These are phyloP conservation scores for Betula pendula DNA, from an alignment of 306 rosid genomes.

Conservation along the genomic window DNA sequence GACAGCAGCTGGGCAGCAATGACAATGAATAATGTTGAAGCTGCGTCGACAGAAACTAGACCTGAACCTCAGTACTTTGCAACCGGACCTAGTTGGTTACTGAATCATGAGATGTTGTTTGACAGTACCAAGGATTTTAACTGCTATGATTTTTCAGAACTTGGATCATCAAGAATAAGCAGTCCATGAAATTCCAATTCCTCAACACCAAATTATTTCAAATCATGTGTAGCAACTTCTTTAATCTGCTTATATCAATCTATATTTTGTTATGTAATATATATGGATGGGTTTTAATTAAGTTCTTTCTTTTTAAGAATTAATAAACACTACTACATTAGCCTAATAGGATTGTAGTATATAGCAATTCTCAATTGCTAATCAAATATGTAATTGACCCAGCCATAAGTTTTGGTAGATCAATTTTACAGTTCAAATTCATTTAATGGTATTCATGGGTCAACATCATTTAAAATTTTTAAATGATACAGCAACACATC, in stretches of 20 bases:
- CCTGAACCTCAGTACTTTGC: too few relatives aligned
- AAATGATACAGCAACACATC: too few relatives aligned
- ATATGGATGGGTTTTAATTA: neutral
- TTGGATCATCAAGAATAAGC: neutral
- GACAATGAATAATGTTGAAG: neutral
- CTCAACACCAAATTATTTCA: neutral
- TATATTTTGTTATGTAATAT: neutral
- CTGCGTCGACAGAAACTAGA: neutral
- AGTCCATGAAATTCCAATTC: neutral
- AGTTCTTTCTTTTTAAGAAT: neutral
- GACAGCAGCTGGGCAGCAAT: neutral
- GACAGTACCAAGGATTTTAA: neutral
- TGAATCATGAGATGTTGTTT: conserved; percentile 10
- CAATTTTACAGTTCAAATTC: too few relatives aligned
- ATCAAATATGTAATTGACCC: too few relatives aligned
- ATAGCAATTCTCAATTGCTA: too few relatives aligned
- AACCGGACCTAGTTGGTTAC: too few relatives aligned
- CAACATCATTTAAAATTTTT: too few relatives aligned
- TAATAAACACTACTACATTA: too few relatives aligned
- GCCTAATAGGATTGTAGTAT: too few relatives aligned
- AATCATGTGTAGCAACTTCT: neutral
- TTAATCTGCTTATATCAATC: neutral
- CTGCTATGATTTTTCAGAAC: neutral
- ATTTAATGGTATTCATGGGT: too few relatives aligned
- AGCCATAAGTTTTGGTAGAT: too few relatives aligned